A percentile compares a stretch with the other conserved stretches of the same genome.
These are phyloP conservation scores for Penicillium sp. DNA, from an alignment of 2,329 filamentous ascomycete species.

Conservation along the genomic window DNA sequence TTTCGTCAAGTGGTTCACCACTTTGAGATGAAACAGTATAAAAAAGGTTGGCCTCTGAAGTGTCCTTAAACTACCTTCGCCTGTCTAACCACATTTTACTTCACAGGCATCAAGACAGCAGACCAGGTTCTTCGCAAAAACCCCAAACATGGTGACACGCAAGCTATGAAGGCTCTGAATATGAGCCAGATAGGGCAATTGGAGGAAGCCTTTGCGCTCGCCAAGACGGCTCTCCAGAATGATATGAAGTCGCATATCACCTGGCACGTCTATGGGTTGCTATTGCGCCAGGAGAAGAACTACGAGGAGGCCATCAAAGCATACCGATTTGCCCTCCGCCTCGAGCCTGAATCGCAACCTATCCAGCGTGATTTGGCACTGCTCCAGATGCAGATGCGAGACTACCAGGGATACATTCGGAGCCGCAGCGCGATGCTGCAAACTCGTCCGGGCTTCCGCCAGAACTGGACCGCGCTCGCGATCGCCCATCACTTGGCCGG, in stretches of 20 bases:
- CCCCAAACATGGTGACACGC: conserved; percentile 94
- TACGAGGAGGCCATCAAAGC: conserved; percentile 99
- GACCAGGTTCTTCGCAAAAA: conserved; percentile 95
- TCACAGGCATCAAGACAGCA: conserved; percentile 79
- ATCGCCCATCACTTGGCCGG: conserved; percentile 91
- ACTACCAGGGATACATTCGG: conserved; percentile 89
- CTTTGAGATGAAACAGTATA: conserved; percentile 99
- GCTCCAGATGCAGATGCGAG: conserved; percentile 92
- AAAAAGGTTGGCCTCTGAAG: conserved; percentile 58
- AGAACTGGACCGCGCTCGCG: conserved; percentile 97
- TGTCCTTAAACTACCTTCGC: background rate
- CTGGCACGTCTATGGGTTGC: conserved; percentile 97
- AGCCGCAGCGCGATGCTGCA: conserved; percentile 87
- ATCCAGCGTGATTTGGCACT: conserved; percentile 92
- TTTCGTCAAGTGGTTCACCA: conserved; percentile 92
- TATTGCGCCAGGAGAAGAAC: conserved; percentile 93
- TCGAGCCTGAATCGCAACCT: conserved; percentile 91
- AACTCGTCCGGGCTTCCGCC: conserved; percentile 72
- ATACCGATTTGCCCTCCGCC: conserved; percentile 89
- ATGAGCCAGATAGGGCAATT: conserved; percentile 88
- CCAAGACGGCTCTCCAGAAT: conserved; percentile 85
- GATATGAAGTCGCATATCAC: conserved; percentile 99
- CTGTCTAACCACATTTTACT: conserved; percentile 21
- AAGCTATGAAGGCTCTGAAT: conserved; percentile 98
- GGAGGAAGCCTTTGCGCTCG: conserved; percentile 89